Base-by-base conservation (phyloP, 441 rosid genomes). In the Populus hybrid region DNA sequence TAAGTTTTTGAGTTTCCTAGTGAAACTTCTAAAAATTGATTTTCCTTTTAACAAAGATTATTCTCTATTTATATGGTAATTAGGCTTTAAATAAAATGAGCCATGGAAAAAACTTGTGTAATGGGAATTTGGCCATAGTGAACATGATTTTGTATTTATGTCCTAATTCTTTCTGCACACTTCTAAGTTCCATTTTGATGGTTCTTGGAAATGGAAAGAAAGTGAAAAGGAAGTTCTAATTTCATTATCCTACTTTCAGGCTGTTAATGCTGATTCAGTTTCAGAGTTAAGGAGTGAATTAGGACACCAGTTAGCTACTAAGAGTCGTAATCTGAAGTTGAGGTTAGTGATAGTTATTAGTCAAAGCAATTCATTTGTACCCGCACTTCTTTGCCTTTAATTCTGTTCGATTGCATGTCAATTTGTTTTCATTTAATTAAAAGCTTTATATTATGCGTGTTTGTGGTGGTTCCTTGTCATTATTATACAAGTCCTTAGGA, bases 231-330 rank as follows among this genome's bases (percentile, higher is more conserved):
- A 20, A 30, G 66, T 53, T 72, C 26, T 80, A 57, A 80, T 59
- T 75, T 66, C 18, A 38, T 71, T 10, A n/a, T 71, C 36, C 40
- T 77, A 16, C 26, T 69, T 50, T 73, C 73, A 85, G 86, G 93
- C 97, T 80, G 93, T 88, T 59, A 74, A 89, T 26, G 93, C 82
- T 14, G 93, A 92, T 74, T 77, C 85, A 16, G 67, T 87, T 76
- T 84, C 87, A 2, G 91, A 87, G 77, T 81, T 92, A 70, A 88
- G 97, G 88, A 92, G 94, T 70, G 92, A 90, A 72, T 77, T 89
- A 11, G 94, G 97, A 79, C 84, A 87, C 71, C 90, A 87, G 70
- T 77, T 90, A 78, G 94, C 91, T 36, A 83, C 78, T 74, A 88
- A 87, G 81, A 92, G 97, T 50, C 79, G 28, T 80, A 67, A 57